phyloP scores from a whole-genome alignment of 2,329 filamentous ascomycete species.

The Cercospora sesami region DNA sequence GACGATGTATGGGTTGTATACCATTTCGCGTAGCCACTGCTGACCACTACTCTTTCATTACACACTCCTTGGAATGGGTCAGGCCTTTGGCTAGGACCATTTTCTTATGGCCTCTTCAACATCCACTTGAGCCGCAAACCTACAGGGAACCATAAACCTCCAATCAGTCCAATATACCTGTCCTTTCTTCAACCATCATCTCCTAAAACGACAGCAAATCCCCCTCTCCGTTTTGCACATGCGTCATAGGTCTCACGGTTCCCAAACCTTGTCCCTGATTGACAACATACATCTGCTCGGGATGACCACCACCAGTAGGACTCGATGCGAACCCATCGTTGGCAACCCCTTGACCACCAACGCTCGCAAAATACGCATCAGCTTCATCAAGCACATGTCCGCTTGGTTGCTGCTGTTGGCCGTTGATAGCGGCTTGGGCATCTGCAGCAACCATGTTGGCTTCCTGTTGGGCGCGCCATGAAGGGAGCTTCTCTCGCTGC shows the following conservation, averaged over 20 bases:
- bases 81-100: too few species aligned
- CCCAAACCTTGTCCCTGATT: slow-evolving; percentile 79
- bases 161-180: neutral
- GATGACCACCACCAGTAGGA: slow-evolving; percentile 30
- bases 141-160: neutral
- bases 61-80: too few species aligned
- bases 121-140: too few species aligned
- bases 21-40: too few species aligned
- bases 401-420: slow-evolving; percentile 21
- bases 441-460: slow-evolving; percentile 33
- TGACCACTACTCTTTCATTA: too few species aligned
- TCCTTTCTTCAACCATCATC: slow-evolving; percentile 2
- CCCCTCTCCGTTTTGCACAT: slow-evolving; percentile 53
- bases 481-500: slow-evolving; percentile 68
- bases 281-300: slow-evolving; percentile 64
- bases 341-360: slow-evolving; percentile 66
- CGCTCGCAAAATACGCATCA: slow-evolving; percentile 83
- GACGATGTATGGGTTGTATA: too few species aligned
- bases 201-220: slow-evolving; percentile 40
- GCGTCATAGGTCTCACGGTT: slow-evolving; percentile 68
- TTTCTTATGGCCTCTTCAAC: too few species aligned
- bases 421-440: slow-evolving; percentile 64
- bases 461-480: slow-evolving; percentile 49
- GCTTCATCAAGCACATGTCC: slow-evolving; percentile 65
- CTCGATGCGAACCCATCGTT: slow-evolving; percentile 56